A percentile compares a stretch with the other conserved stretches of the same genome.
Evolutionary conservation across 2,329 filamentous ascomycete genomes (phyloP).

Genomic region (Teratosphaeria gauchensis): DNA sequence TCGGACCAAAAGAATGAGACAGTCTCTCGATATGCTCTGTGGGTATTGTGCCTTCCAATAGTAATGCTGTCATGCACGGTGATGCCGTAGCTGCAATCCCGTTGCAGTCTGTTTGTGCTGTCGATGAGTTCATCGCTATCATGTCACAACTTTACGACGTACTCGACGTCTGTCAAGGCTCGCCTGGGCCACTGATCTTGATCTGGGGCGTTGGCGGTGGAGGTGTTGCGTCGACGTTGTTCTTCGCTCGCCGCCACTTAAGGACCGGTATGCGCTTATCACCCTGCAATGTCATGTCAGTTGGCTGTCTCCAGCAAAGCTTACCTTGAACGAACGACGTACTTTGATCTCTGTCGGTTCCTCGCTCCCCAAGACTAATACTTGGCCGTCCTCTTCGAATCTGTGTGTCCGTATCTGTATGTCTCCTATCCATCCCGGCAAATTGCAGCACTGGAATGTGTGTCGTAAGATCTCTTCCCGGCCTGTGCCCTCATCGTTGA

Average conservation of each 20-base stretch:
- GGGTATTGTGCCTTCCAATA: not conserved
- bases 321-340: not conserved
- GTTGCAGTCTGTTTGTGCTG: not conserved
- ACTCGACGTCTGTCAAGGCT: conserved; percentile 15
- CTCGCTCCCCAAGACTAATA: conserved; percentile 29
- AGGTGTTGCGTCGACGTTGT: conserved; percentile 23
- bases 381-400: conserved; percentile 30
- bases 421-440: conserved; percentile 30
- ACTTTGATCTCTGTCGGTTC: conserved; percentile 31
- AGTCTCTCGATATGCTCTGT: not conserved
- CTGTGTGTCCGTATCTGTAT: conserved; percentile 28
- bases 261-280: conserved; percentile 28
- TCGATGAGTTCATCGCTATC: not conserved
- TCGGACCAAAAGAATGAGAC: not conserved
- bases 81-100: not conserved
- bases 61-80: not conserved
- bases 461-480: conserved; percentile 27
- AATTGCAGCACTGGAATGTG: conserved; percentile 29
- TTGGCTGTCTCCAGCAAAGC: not conserved
- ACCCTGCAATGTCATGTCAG: conserved; percentile 15
- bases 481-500: conserved; percentile 25
- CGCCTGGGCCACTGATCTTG: conserved; percentile 30
- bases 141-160: not conserved
- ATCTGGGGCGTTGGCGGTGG: conserved; percentile 29
- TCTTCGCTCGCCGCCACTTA: conserved; percentile 25